Conservation (phyloP, 176 grass and related monocot genomes). For the Bolboschoenus planiculmis region DNA sequence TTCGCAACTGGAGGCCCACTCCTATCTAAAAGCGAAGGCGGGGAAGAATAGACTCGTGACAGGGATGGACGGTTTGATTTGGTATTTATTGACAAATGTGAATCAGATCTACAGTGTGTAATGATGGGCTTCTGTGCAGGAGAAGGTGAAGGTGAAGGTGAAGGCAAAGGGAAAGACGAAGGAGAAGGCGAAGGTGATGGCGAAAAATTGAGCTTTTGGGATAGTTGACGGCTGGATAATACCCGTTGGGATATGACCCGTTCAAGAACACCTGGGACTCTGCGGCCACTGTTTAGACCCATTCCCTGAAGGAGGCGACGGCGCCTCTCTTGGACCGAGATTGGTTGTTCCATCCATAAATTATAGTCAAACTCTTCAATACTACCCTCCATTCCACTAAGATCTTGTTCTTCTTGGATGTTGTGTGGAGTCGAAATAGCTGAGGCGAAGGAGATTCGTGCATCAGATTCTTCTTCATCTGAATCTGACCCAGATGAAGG, state of each 20-base stretch:
- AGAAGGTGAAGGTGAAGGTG: slow-evolving; percentile 5
- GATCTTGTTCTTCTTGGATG: slow-evolving; percentile 39
- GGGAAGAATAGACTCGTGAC: slow-evolving; percentile 22
- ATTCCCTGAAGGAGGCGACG: slow-evolving; percentile 74
- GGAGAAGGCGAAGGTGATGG: background rate
- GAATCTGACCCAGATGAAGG: slow-evolving; percentile 44
- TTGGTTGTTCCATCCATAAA: slow-evolving; percentile 79
- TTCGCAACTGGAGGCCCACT: background rate
- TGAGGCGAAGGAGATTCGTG: slow-evolving; percentile 68
- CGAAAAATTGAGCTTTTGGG: background rate
- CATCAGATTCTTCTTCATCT: slow-evolving; percentile 53
- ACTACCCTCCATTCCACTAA: slow-evolving; percentile 25
- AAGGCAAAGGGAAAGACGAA: background rate
- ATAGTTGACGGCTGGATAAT: background rate
- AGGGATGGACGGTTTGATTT: background rate
- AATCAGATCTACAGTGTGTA: background rate
- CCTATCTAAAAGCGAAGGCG: slow-evolving; percentile 18
- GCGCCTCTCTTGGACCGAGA: slow-evolving; percentile 79
- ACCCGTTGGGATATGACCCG: slow-evolving; percentile 13
- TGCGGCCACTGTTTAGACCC: slow-evolving; percentile 52
- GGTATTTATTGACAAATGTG: background rate
- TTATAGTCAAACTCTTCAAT: slow-evolving; percentile 46
- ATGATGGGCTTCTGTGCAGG: background rate
- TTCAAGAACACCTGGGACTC: slow-evolving; percentile 18
- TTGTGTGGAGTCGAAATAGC: slow-evolving; percentile 39